A percentile compares a stretch with the other conserved stretches of the same genome.
phyloP scores from a whole-genome alignment of 306 rosid genomes.

The Rosa chinensis region DNA sequence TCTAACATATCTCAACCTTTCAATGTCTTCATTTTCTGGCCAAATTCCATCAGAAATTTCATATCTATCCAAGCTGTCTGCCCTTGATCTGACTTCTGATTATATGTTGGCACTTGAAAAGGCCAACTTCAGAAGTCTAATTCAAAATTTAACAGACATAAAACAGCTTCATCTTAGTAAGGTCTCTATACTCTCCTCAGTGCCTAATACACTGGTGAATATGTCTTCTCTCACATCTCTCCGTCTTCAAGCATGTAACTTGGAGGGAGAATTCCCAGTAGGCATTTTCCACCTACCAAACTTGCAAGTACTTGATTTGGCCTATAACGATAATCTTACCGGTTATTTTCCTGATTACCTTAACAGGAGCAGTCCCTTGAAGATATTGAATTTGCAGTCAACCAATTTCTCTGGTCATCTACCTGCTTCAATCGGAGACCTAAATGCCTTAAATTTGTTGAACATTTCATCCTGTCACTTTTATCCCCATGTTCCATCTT shows the following conservation, averaged over 20 bases:
- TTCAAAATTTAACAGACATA: slow-evolving; percentile 11
- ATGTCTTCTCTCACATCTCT: slow-evolving; percentile 22
- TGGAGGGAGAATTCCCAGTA: slow-evolving; percentile 14
- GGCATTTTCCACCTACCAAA: slow-evolving; percentile 22
- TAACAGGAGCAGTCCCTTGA: slow-evolving; percentile 12
- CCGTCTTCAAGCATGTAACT: rapidly evolving
- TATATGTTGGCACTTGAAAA: too few species aligned
- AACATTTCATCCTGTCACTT: not conserved
- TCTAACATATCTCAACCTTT: slow-evolving; percentile 11
- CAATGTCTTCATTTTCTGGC: not conserved
- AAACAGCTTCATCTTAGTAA: not conserved
- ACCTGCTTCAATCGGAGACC: slow-evolving; percentile 32
- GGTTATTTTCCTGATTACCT: slow-evolving; percentile 41
- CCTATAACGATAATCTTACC: slow-evolving; percentile 2
- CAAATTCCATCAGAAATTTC: slow-evolving; percentile 5
- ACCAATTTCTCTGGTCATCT: slow-evolving; percentile 33
- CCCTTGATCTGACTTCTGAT: not conserved
- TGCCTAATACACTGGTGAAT: slow-evolving; percentile 21
- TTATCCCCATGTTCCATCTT: slow-evolving; percentile 26
- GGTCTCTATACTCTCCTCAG: slow-evolving; percentile 5
- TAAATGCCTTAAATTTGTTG: slow-evolving; percentile 1
- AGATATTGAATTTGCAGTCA: not conserved
- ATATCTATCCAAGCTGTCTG: not conserved
- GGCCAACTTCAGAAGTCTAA: not conserved
- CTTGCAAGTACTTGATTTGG: not conserved